These are phyloP conservation scores for Tillandsia fasciculata DNA, from an alignment of 176 grass and related monocot species.

Conservation along the genomic window DNA sequence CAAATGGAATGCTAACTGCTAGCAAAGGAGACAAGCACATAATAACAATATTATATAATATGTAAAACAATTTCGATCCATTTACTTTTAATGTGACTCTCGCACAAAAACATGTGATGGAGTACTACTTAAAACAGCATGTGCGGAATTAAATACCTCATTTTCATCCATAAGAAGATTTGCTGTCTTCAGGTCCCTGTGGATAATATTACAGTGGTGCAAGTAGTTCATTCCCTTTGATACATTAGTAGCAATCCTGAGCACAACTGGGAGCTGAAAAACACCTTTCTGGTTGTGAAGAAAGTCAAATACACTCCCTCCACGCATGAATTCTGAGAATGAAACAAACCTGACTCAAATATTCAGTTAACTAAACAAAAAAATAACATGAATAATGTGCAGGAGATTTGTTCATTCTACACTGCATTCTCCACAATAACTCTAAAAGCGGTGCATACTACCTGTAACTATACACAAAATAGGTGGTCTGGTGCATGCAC, in stretches of 20 bases:
- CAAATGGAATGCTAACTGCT: no score
- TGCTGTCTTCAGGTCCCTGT: conserved; percentile 41
- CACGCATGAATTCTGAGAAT: conserved; percentile 35
- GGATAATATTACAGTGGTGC: conserved; percentile 41
- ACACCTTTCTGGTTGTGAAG: conserved; percentile 31
- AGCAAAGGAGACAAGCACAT: no score
- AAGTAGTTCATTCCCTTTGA: conserved; percentile 49
- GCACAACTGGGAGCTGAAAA: conserved; percentile 27
- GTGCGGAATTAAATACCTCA: conserved; percentile 19
- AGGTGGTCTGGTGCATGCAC: conserved; percentile 34
- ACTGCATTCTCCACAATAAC: background rate
- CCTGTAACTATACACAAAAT: conserved; percentile 42
- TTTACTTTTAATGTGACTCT: no score
- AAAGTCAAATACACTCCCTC: conserved; percentile 40
- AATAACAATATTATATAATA: no score
- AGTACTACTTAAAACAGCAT: background rate
- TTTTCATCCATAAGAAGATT: conserved; percentile 54
- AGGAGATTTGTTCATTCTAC: background rate
- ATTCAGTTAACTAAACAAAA: conserved; percentile 1
- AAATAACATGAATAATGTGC: background rate
- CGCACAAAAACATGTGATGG: background rate
- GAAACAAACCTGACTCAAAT: background rate
- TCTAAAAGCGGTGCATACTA: background rate
- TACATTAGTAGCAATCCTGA: conserved; percentile 36
- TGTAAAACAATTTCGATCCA: no score